Evolutionary conservation across 306 rosid species (phyloP).

Genomic region (Acacia crassicarpa): DNA sequence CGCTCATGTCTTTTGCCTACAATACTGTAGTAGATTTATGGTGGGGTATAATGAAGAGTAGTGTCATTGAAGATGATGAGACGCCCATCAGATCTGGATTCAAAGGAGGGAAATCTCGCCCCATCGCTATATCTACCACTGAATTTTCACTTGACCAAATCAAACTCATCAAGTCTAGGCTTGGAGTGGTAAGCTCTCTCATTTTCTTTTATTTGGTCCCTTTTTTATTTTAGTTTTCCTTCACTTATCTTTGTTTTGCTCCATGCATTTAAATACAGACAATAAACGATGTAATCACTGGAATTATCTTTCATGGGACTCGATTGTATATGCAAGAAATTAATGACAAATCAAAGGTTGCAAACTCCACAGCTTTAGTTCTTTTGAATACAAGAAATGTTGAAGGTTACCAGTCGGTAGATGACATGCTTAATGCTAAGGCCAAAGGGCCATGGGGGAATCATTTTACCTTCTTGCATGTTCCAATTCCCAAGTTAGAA

Average conservation of each 20-base stretch:
- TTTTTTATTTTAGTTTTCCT: not conserved
- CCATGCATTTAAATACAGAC: constrained; percentile 36
- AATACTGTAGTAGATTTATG: constrained; percentile 46
- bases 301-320: constrained; percentile 47
- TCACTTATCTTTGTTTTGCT: not conserved
- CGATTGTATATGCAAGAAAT: constrained; percentile 56
- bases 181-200: constrained; percentile 50
- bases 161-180: constrained; percentile 53
- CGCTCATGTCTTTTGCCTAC: constrained; percentile 26
- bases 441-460: constrained; percentile 61
- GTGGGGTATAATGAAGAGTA: constrained; percentile 45
- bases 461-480: constrained; percentile 44
- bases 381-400: constrained; percentile 56
- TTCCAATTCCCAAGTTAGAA: constrained; percentile 48
- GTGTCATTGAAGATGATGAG: constrained; percentile 43
- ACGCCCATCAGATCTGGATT: constrained; percentile 54
- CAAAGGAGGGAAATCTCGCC: constrained; percentile 36
- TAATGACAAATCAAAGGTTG: constrained; percentile 35
- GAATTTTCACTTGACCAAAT: constrained; percentile 47
- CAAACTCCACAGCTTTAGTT: constrained; percentile 54
- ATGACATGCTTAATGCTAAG: constrained; percentile 50
- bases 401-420: constrained; percentile 47
- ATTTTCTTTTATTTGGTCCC: not conserved
- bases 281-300: constrained; percentile 52
- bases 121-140: constrained; percentile 38